phyloP scores from a whole-genome alignment of 1,284 basidiomycete genomes.

The Porodaedalea pini region DNA sequence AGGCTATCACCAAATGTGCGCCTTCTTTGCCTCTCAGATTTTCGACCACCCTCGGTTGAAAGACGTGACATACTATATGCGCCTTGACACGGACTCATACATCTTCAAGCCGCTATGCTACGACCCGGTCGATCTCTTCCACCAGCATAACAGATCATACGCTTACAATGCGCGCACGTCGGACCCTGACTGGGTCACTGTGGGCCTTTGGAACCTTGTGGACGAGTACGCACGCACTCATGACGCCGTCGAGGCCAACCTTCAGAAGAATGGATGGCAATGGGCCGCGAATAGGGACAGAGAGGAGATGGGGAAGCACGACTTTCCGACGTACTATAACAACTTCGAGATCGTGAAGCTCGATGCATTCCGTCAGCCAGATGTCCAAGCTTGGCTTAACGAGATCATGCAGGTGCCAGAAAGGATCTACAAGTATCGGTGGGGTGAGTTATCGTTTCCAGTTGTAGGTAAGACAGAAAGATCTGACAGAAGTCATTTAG shows the following conservation, averaged over 20 bases:
- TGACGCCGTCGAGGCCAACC: conserved; percentile 5
- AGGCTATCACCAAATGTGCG: conserved; percentile 23
- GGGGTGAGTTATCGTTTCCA: conserved; percentile 15
- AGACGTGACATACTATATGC: conserved; percentile 23
- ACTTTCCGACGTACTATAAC: conserved; percentile 19
- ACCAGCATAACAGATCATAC: conserved; percentile 16
- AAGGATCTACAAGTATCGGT: conserved; percentile 21
- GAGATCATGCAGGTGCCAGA: conserved; percentile 20
- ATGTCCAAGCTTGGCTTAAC: conserved; percentile 18
- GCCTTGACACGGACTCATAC: conserved; percentile 22
- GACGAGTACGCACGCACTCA: conserved; percentile 12
- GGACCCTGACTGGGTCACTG: conserved; percentile 20
- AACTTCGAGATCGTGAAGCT: conserved; percentile 19
- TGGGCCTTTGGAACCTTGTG: conserved; percentile 15
- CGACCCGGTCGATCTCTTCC: conserved; percentile 22
- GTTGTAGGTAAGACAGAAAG: too few species aligned
- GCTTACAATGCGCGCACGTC: conserved; percentile 7
- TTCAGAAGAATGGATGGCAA: conserved; percentile 11
- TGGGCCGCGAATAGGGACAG: conserved; percentile 15
- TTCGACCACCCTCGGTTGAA: conserved; percentile 21
- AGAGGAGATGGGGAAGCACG: conserved; percentile 11
- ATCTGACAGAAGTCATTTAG: neutral
- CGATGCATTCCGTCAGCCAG: conserved; percentile 16
- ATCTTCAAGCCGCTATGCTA: conserved; percentile 20
- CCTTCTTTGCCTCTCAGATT: conserved; percentile 22